These are phyloP conservation scores for Candolleomyces efflorescens DNA, from an alignment of 768 basidiomycete species.

Conservation along the genomic window DNA sequence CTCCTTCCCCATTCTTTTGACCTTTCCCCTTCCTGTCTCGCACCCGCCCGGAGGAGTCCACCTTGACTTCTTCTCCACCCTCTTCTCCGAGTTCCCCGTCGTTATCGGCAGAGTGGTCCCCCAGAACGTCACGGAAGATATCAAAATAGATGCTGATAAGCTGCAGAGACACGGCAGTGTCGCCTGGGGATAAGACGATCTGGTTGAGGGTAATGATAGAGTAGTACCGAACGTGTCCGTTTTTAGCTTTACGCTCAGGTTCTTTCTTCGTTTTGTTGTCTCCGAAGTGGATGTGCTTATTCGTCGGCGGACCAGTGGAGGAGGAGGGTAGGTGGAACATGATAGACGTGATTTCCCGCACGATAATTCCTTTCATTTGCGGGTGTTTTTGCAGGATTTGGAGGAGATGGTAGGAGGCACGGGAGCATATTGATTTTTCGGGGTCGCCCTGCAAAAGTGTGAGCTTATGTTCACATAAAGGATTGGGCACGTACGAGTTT, in stretches of 20 bases:
- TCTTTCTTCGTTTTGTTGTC: conserved; percentile 32
- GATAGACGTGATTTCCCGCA: conserved; percentile 79
- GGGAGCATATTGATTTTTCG: conserved; percentile 82
- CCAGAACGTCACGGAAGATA: conserved; percentile 85
- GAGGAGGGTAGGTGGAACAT: conserved; percentile 54
- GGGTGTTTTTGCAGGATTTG: conserved; percentile 90
- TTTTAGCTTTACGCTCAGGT: conserved; percentile 42
- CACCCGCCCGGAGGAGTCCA: conserved; percentile 15
- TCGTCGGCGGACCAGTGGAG: conserved; percentile 20
- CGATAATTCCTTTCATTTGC: conserved; percentile 85
- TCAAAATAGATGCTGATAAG: conserved; percentile 92
- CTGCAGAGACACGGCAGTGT: conserved; percentile 69
- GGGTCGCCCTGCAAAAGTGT: conserved; percentile 68
- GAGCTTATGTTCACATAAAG: not conserved
- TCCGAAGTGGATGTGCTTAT: conserved; percentile 52
- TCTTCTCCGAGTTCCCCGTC: conserved; percentile 23
- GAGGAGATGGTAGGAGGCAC: conserved; percentile 85
- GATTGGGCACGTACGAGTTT: conserved; percentile 62
- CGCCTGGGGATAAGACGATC: conserved; percentile 66
- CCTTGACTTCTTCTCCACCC: conserved; percentile 36
- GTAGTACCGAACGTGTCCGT: conserved; percentile 85
- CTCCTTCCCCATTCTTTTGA: conserved; percentile 36
- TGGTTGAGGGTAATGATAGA: conserved; percentile 94
- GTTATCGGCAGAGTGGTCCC: conserved; percentile 44
- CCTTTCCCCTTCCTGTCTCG: conserved; percentile 30